These are phyloP conservation scores for Alternaria incomplexa DNA, from an alignment of 2,329 filamentous ascomycete genomes.

Conservation along the genomic window DNA sequence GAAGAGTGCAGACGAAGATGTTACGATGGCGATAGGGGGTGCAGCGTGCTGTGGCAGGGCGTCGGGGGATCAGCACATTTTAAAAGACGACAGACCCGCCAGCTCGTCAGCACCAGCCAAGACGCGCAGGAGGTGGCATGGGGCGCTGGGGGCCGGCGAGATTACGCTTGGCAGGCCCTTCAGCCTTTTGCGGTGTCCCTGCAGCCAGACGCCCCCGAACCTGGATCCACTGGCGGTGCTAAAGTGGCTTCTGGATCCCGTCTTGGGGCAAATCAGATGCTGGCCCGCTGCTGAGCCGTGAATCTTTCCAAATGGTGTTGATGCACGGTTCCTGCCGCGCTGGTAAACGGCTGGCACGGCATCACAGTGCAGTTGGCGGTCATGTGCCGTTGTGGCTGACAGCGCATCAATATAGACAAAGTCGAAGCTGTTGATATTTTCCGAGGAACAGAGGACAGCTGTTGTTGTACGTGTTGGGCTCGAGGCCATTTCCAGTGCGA, in stretches of 20 bases:
- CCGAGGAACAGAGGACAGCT: not conserved
- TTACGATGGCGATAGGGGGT: constrained; percentile 20
- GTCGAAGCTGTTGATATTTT: not conserved
- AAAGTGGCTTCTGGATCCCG: constrained; percentile 12
- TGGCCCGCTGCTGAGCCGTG: constrained; percentile 4
- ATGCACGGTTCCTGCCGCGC: not conserved
- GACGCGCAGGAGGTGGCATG: constrained; percentile 23
- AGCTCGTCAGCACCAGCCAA: constrained; percentile 30
- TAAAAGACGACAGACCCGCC: constrained; percentile 21
- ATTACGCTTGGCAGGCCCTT: constrained; percentile 33
- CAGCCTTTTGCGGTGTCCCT: constrained; percentile 20
- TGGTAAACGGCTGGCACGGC: constrained; percentile 6
- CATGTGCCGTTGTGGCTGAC: not conserved
- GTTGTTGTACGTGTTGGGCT: not conserved
- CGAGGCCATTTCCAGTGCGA: not conserved
- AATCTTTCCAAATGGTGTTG: not conserved
- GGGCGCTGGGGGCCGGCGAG: constrained; percentile 23
- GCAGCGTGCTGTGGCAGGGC: constrained; percentile 12
- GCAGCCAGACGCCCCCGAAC: constrained; percentile 15
- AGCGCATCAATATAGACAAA: not conserved
- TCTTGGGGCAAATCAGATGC: constrained; percentile 14
- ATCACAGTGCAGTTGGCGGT: not conserved
- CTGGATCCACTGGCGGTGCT: constrained; percentile 18
- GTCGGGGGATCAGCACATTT: constrained; percentile 31
- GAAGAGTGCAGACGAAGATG: constrained; percentile 1